Evolutionary conservation across 371 early-diverging fungal species (phyloP), one percentile per base, ranked within the genome.

Genomic region (Actinomortierella ambigua): DNA sequence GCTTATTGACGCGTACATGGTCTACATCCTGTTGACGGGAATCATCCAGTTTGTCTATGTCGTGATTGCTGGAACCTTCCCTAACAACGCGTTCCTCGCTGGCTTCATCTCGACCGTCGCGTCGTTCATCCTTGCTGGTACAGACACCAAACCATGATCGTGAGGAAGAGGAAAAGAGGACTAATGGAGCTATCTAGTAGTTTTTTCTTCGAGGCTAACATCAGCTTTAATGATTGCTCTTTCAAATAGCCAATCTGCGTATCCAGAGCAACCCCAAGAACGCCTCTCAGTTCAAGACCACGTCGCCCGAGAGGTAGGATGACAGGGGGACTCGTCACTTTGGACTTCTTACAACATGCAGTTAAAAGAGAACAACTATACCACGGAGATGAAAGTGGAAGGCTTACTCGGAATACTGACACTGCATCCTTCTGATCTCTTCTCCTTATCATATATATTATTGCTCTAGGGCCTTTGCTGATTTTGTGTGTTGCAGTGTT

Each of bases 61-160:
- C 63, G 57, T 86, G 1, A 55, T 95, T 15, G 95, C 81, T 4
- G 97, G 97, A 55, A 91, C 93, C 28, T 97, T 87, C 71, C 98
- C 98, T n/a, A 98, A 95, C 81, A 98, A 98, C 79, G 93, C 98
- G 23, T 98, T 98, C 77, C 78, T 98, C 64, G 92, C 97, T 13
- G 95, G 95, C 18, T 98, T 98, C 80, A 91, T 91, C 63, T 88
- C 92, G 3, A 90, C 93, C 11, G 95, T 97, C 22, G 97, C 96
- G 13, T 83, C 87, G 57, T 98, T 98, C 80, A 93, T 95, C n/a
- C 86, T 97, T 61, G 94, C 95, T 15, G 96, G 94, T 92, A 77
- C 60, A 61, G 52, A 40, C 49, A 15, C 23, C 44, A 28, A 18
- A 28, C 13, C 20, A 39, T 15, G 26, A 39, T 17, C 2, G 23